Evolutionary conservation across 1,284 basidiomycete genomes (phyloP), one percentile per base, ranked within the genome.

Genomic region (Cutaneotrichosporon sp.): DNA sequence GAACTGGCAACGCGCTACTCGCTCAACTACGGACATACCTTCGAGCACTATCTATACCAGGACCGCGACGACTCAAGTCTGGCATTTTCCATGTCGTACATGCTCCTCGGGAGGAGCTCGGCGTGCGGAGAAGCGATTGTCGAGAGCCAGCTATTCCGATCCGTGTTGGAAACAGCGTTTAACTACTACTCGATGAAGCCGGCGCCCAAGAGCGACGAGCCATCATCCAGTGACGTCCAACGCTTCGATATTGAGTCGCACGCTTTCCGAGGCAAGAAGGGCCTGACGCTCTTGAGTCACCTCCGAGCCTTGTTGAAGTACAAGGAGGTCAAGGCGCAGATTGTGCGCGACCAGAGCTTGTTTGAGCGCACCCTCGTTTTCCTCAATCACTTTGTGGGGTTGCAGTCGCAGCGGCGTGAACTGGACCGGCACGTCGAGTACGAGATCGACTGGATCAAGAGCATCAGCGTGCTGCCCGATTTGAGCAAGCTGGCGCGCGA

Each of bases 361-460:
- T 81, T 88, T 63, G 61, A 74, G n/a, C 79, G 82, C 35, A 66
- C 71, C 11, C 51, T 85, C 76, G 63, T 75, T 74, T 86, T 88
- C 11, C 86, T 90, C 68, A 83, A 85, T 61, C 78, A 93, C 39
- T 96, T 96, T 78, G 89, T 90, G 80, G 88, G 87, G 60, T 81
- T 96, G 64, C 91, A 93, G 65, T 85, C 90, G 1, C 90, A 90
- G 70, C 84, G 85, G 61, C 82, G 91, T n/a, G 88, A 87, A 10
- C 82, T 80, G 5, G 80, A 82, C 16, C 84, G 78, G 53, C 93
- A 97, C 64, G 84, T 96, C 62, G 91, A 96, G 71, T 97, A 89
- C 74, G 93, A 97, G 74, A 86, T 87, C 29, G 93, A 97, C 26
- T 96, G 91, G 90, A 88, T 93, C 57, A 88, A 85, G 64, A 87